A percentile compares a stretch with the other conserved stretches of the same genome.
Conservation (phyloP, 202 grass and related monocot species). For the Dendrocalamus latiflorus region DNA sequence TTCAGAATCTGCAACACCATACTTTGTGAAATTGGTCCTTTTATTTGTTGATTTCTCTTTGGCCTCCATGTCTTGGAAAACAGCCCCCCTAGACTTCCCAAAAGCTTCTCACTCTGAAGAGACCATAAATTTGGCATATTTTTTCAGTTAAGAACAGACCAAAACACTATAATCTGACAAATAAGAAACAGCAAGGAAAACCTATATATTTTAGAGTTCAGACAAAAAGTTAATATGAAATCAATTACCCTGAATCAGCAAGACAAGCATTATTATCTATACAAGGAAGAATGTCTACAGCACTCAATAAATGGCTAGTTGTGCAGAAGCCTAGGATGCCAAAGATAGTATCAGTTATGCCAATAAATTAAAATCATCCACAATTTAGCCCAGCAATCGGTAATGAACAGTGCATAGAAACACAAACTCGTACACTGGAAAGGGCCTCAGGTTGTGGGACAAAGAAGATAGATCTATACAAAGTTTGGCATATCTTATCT, state of each 20-base stretch:
- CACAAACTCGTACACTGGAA: neutral
- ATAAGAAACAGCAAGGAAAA: neutral
- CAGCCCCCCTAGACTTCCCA: constrained; percentile 68
- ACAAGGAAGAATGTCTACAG: neutral
- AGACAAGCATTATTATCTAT: neutral
- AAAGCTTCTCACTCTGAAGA: constrained; percentile 68
- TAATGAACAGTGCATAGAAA: neutral
- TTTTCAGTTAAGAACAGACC: neutral
- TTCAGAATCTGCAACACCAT: constrained; percentile 13
- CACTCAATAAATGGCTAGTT: neutral
- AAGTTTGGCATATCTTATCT: too few relatives aligned
- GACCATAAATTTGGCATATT: neutral
- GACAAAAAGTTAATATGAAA: neutral
- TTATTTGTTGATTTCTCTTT: constrained; percentile 60
- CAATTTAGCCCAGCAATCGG: neutral
- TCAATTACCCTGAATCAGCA: neutral
- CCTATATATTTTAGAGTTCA: neutral
- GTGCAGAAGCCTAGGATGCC: neutral
- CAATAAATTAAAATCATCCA: too few relatives aligned
- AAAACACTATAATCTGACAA: neutral
- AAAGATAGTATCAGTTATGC: too few relatives aligned
- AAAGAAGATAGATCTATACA: too few relatives aligned
- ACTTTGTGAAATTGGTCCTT: constrained; percentile 61
- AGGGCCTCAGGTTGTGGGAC: too few relatives aligned
- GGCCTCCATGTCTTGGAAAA: constrained; percentile 76